Conservation (phyloP, 306 rosid genomes). For the Ochetophila trinervis region DNA sequence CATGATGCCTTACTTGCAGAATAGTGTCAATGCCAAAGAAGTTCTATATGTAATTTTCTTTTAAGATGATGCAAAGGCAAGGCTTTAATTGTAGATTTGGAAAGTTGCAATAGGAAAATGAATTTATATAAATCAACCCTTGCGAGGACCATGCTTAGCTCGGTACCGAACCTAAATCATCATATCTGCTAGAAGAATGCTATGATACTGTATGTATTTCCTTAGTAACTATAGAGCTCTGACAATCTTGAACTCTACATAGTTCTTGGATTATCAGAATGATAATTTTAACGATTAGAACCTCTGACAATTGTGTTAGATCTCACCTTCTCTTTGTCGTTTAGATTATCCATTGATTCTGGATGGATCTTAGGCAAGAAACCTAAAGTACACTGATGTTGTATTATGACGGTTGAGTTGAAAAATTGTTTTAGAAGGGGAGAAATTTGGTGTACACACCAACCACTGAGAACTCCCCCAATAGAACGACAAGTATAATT, state of each 20-base stretch:
- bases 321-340: too few relatives aligned
- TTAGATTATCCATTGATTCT: too few relatives aligned
- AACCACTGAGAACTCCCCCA: neutral
- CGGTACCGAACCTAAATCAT: too few relatives aligned
- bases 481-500: conserved; percentile 1
- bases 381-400: neutral
- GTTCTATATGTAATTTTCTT: neutral
- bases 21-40: too few relatives aligned
- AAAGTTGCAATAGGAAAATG: neutral
- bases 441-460: conserved; percentile 11
- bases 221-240: too few relatives aligned
- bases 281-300: too few relatives aligned
- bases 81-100: neutral
- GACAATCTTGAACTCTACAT: too few relatives aligned
- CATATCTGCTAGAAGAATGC: too few relatives aligned
- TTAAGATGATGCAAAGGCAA: neutral
- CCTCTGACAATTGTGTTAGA: too few relatives aligned
- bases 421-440: conserved; percentile 12
- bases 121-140: neutral
- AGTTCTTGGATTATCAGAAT: too few relatives aligned
- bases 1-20: neutral
- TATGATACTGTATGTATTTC: too few relatives aligned
- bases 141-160: neutral
- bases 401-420: conserved; percentile 12
- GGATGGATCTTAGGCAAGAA: too few relatives aligned